Evolutionary conservation across 257 asterid species (phyloP).

Genomic region (Fraxinus cuspidata): DNA sequence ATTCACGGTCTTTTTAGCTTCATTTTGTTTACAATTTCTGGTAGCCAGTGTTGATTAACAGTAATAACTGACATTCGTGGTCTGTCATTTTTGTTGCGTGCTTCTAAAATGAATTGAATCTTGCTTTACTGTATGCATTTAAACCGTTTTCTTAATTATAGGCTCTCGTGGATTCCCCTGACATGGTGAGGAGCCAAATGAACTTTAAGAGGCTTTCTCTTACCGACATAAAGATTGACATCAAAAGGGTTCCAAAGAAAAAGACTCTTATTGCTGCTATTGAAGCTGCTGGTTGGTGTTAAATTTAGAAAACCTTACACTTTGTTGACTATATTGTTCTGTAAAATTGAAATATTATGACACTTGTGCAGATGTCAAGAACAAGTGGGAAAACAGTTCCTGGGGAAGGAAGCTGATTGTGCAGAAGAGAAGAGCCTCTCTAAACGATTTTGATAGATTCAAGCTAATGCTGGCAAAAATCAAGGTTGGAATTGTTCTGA

Average conservation of each 20-base stretch:
- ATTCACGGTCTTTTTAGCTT: not conserved
- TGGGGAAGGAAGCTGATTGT: constrained; percentile 97
- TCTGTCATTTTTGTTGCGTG: no score
- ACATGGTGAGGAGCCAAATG: constrained; percentile 89
- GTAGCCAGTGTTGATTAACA: not conserved
- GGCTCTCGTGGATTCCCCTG: constrained; percentile 97
- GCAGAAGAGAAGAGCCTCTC: constrained; percentile 81
- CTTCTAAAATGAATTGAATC: not conserved
- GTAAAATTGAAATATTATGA: not conserved
- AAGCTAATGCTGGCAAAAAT: constrained; percentile 88
- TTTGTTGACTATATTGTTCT: not conserved
- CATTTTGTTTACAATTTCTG: not conserved
- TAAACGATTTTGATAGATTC: constrained; percentile 84
- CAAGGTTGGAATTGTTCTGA: constrained; percentile 46
- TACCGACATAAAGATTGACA: constrained; percentile 84
- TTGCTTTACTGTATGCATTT: not conserved
- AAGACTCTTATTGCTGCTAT: constrained; percentile 84
- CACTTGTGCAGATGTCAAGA: constrained; percentile 67
- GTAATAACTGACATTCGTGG: not conserved
- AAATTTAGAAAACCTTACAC: not conserved
- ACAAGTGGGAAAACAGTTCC: constrained; percentile 86
- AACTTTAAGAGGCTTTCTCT: constrained; percentile 92
- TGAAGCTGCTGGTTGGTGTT: constrained; percentile 85
- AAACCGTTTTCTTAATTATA: constrained; percentile 15
- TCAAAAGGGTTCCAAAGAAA: constrained; percentile 81